Percentiles rank a stretch among this genome's conserved stretches.
phyloP scores from a whole-genome alignment of 306 rosid genomes.

The Inga leiocalycina region DNA sequence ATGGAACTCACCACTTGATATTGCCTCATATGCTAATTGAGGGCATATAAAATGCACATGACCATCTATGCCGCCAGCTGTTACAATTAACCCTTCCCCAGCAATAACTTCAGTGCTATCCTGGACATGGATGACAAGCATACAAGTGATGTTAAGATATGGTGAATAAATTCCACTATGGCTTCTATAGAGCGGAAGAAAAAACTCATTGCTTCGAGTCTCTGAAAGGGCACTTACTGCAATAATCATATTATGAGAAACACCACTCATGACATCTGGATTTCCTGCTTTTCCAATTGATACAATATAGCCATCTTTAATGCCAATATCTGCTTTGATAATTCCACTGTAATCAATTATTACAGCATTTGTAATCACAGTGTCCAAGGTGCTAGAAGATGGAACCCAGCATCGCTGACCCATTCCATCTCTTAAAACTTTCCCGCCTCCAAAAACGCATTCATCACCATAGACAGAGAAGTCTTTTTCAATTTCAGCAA shows the following conservation, averaged over 20 bases:
- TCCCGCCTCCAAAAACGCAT: conserved; percentile 95
- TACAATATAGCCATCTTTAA: conserved; percentile 60
- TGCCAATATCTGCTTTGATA: conserved; percentile 87
- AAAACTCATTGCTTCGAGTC: not conserved
- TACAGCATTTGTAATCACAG: conserved; percentile 86
- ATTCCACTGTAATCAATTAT: conserved; percentile 85
- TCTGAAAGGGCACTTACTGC: conserved; percentile 64
- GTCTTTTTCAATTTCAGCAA: conserved; percentile 85
- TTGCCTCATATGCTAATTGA: conserved; percentile 76
- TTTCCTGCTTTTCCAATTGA: conserved; percentile 91
- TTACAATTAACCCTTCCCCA: conserved; percentile 81
- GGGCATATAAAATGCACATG: conserved; percentile 98
- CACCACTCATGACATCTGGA: conserved; percentile 77
- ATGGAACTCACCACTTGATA: conserved; percentile 76
- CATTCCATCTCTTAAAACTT: conserved; percentile 93
- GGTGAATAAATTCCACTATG: conserved; percentile 1
- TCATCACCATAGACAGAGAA: conserved; percentile 85
- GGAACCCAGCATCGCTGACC: conserved; percentile 72
- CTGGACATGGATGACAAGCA: conserved; percentile 43
- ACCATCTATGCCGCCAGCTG: conserved; percentile 94
- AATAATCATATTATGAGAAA: conserved; percentile 48
- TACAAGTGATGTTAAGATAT: conserved; percentile 27
- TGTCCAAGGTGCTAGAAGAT: conserved; percentile 59
- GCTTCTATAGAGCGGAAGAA: not conserved
- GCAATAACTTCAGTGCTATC: conserved; percentile 93